These are phyloP conservation scores for Parietaria judaica DNA, from an alignment of 306 rosid species.

Conservation along the genomic window DNA sequence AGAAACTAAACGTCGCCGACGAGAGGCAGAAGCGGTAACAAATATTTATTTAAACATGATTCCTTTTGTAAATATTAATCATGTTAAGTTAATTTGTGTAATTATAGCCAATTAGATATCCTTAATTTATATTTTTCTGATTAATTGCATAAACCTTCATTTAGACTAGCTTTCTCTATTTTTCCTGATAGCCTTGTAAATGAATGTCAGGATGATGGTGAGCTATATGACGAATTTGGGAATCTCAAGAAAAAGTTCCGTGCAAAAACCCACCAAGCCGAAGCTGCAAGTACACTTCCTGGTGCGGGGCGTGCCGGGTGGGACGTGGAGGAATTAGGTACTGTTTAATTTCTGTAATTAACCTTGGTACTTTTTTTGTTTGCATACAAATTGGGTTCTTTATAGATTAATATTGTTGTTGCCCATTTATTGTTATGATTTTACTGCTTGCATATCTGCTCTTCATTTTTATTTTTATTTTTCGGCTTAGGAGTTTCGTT, in stretches of 20 bases:
- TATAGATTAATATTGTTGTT: too few relatives aligned
- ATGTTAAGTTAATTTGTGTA: not conserved
- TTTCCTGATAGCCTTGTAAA: conserved; percentile 17
- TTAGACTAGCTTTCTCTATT: not conserved
- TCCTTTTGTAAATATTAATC: too few relatives aligned
- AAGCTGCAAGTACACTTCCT: conserved; percentile 61
- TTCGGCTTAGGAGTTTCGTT: too few relatives aligned
- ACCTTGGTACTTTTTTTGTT: not conserved
- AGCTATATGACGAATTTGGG: conserved; percentile 96
- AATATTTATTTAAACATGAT: conserved; percentile 10
- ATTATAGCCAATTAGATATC: not conserved
- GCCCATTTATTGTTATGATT: too few relatives aligned
- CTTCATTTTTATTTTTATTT: not conserved
- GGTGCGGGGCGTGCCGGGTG: conserved; percentile 99
- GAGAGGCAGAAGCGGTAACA: conserved; percentile 93
- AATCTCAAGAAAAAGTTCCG: conserved; percentile 96
- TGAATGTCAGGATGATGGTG: conserved; percentile 79
- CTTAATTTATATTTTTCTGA: not conserved
- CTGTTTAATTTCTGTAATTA: conserved; percentile 5
- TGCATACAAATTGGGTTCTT: not conserved
- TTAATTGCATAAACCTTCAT: not conserved
- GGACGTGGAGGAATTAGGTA: conserved; percentile 98
- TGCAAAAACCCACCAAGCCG: conserved; percentile 79
- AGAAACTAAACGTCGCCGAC: conserved; percentile 89
- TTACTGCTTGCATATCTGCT: not conserved